Percentiles rank a stretch among this genome's conserved stretches.
Conservation (phyloP, 345 rosid genomes). For the Gossypium herbaceum region DNA sequence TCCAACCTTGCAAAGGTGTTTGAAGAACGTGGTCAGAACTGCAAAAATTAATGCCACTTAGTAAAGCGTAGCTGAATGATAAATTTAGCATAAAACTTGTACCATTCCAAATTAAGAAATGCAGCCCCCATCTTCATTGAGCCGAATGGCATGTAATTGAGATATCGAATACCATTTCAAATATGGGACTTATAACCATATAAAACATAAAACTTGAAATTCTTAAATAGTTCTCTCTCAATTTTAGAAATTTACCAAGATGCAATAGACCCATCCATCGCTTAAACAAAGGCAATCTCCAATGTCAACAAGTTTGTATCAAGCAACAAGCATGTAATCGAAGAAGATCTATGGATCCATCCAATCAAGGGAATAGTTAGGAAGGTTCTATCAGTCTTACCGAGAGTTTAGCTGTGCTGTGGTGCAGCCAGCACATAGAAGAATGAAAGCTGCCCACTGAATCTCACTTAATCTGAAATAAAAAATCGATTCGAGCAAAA, state of each 20-base stretch:
- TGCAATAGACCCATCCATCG: background rate
- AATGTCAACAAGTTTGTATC: background rate
- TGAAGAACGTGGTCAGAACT: slow-evolving; percentile 93
- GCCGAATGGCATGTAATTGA: background rate
- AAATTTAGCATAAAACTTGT: background rate
- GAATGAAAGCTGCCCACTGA: slow-evolving; percentile 93
- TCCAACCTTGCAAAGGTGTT: slow-evolving; percentile 85
- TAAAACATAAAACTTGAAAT: background rate
- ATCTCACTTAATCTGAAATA: slow-evolving; percentile 80
- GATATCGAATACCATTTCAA: background rate
- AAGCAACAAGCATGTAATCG: background rate
- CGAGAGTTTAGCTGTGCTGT: slow-evolving; percentile 88
- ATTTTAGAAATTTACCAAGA: slow-evolving; percentile 3
- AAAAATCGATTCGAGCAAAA: background rate
- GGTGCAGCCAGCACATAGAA: slow-evolving; percentile 94
- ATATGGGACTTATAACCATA: background rate
- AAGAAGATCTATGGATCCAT: slow-evolving; percentile 5
- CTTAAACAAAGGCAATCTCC: background rate
- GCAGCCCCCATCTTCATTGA: background rate
- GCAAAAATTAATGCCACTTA: slow-evolving; percentile 26
- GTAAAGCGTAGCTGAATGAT: background rate
- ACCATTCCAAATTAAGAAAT: background rate
- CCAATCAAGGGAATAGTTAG: background rate
- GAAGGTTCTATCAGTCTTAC: slow-evolving; percentile 40
- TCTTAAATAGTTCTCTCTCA: background rate